A percentile compares a stretch with the other conserved stretches of the same genome.
Conservation (phyloP, 306 rosid genomes). For the Vigna mungo region DNA sequence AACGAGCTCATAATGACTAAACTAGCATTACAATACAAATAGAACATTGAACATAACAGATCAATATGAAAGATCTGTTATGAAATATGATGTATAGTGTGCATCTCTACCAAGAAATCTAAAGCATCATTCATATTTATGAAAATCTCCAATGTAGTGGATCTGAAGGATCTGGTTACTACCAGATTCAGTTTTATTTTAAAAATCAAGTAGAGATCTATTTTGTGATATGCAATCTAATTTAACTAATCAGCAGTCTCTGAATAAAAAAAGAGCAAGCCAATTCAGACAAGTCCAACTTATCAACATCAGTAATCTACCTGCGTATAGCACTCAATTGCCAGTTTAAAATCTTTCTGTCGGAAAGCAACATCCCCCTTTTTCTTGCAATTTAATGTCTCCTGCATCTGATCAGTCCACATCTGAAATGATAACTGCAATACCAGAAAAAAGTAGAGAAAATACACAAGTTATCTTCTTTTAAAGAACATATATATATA, state of each 20-base stretch:
- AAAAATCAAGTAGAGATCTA: constrained; percentile 10
- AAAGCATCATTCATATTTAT: background rate
- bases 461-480: constrained; percentile 40
- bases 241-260: background rate
- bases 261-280: constrained; percentile 1
- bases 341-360: constrained; percentile 65
- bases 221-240: constrained; percentile 4
- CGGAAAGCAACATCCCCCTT: constrained; percentile 73
- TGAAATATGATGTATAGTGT: background rate
- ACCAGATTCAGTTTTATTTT: background rate
- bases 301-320: constrained; percentile 48
- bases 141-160: constrained; percentile 17
- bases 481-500: background rate
- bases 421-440: constrained; percentile 81
- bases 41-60: constrained; percentile 19
- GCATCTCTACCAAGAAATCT: constrained; percentile 21
- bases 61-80: constrained; percentile 14
- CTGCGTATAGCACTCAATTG: constrained; percentile 77
- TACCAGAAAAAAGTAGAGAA: constrained; percentile 29
- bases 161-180: background rate
- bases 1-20: constrained; percentile 24
- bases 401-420: constrained; percentile 93
- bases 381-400: constrained; percentile 74
- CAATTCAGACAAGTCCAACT: constrained; percentile 14
- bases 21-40: constrained; percentile 7